These are phyloP conservation scores for Arxiozyma heterogenica DNA, from an alignment of 1,139 yeast genomes.

Conservation along the genomic window DNA sequence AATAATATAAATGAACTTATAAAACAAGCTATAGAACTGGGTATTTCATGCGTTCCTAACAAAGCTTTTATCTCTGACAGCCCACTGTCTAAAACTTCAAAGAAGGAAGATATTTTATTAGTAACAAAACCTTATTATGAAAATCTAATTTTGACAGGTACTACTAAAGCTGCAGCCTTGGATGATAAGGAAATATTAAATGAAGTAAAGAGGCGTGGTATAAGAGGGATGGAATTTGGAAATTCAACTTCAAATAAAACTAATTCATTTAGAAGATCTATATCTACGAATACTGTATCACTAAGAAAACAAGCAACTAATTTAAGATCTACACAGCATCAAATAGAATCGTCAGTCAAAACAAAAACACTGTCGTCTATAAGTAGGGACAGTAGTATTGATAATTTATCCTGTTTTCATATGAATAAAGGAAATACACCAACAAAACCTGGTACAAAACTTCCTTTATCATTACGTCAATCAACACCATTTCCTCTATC, in stretches of 20 bases:
- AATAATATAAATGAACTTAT: background rate
- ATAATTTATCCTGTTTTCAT: background rate
- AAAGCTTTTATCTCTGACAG: background rate
- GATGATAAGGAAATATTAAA: slow-evolving; percentile 3
- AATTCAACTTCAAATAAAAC: background rate
- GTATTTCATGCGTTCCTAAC: slow-evolving; percentile 3
- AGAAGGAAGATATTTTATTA: slow-evolving; percentile 1
- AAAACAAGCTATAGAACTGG: slow-evolving; percentile 2
- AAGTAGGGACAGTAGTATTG: background rate
- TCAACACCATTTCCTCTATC: background rate
- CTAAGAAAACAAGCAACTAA: background rate
- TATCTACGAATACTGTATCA: background rate
- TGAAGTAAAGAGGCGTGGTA: slow-evolving; percentile 8
- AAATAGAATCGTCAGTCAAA: background rate
- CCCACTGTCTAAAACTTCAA: background rate
- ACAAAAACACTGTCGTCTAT: background rate
- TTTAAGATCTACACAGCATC: background rate
- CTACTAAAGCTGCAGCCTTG: slow-evolving; percentile 1
- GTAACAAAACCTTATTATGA: slow-evolving; percentile 2
- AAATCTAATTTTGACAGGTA: background rate
- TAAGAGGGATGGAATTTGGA: background rate
- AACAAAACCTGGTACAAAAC: background rate
- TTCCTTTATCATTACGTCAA: slow-evolving; percentile 1
- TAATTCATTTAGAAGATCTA: background rate
- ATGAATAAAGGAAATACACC: background rate